Evolutionary conservation across 306 rosid genomes (phyloP).

Genomic region (Vigna mungo): DNA sequence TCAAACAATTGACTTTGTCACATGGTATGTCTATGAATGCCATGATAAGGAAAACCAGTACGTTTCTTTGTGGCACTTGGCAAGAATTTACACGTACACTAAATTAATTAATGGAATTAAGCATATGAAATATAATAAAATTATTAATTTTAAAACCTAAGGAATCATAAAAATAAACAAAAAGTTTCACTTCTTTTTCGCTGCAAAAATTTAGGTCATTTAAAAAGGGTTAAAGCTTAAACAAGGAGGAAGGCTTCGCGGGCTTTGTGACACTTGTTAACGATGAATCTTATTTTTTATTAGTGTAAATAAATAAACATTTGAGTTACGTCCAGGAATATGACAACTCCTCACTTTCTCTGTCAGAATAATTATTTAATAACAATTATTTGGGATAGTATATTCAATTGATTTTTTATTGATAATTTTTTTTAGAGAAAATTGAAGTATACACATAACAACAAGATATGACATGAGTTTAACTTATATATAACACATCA

Average conservation of each 20-base stretch:
- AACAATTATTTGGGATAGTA: no score
- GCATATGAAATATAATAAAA: not conserved
- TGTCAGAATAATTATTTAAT: no score
- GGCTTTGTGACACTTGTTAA: no score
- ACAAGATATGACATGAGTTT: no score
- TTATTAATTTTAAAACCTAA: constrained; percentile 4
- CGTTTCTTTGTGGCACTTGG: constrained; percentile 35
- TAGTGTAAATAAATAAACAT: no score
- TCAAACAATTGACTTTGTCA: constrained; percentile 47
- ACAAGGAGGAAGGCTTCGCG: not conserved
- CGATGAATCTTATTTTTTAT: no score
- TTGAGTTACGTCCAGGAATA: not conserved
- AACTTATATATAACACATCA: no score
- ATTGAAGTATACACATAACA: no score
- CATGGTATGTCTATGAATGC: constrained; percentile 24
- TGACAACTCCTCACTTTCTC: not conserved
- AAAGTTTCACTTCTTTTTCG: not conserved
- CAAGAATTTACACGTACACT: constrained; percentile 1
- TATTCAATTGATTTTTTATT: no score
- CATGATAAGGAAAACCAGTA: not conserved
- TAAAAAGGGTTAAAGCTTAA: not conserved
- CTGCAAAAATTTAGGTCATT: no score
- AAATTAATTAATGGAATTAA: not conserved
- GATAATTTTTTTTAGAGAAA: no score
- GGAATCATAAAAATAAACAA: constrained; percentile 24